Conservation (phyloP, 176 grass and related monocot species). For the Raddia guianensis region DNA sequence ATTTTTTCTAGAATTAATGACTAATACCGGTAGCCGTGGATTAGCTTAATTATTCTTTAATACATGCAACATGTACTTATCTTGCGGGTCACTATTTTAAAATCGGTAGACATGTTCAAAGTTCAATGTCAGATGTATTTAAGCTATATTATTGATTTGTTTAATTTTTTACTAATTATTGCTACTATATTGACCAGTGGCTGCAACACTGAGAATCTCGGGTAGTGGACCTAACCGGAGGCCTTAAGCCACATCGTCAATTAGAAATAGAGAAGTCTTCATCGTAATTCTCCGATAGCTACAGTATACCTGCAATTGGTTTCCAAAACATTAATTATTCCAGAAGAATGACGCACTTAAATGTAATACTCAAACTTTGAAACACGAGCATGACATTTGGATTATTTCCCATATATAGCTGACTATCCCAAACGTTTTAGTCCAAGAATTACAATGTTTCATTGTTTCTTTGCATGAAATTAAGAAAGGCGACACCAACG, state of each 20-base stretch:
- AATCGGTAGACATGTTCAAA: neutral
- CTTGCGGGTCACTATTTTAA: neutral
- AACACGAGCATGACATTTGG: neutral
- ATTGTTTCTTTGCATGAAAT: neutral
- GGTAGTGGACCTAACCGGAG: neutral
- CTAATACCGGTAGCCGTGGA: no score
- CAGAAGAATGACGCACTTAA: neutral
- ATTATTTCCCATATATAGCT: neutral
- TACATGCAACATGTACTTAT: neutral
- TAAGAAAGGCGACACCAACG: neutral
- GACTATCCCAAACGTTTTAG: neutral
- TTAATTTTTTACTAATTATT: conserved; percentile 7
- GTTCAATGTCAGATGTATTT: conserved; percentile 4
- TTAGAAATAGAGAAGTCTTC: neutral
- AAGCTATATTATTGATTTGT: neutral
- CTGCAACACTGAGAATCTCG: conserved; percentile 35
- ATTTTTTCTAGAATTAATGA: no score
- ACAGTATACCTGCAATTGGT: conserved; percentile 3
- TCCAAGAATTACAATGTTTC: neutral
- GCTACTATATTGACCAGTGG: neutral
- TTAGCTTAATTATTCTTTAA: neutral
- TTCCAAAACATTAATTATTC: neutral
- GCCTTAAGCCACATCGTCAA: neutral
- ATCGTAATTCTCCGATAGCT: neutral
- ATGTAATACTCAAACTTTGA: neutral